These are phyloP conservation scores for Cercospora sesami DNA, from an alignment of 2,329 filamentous ascomycete genomes.

Conservation along the genomic window DNA sequence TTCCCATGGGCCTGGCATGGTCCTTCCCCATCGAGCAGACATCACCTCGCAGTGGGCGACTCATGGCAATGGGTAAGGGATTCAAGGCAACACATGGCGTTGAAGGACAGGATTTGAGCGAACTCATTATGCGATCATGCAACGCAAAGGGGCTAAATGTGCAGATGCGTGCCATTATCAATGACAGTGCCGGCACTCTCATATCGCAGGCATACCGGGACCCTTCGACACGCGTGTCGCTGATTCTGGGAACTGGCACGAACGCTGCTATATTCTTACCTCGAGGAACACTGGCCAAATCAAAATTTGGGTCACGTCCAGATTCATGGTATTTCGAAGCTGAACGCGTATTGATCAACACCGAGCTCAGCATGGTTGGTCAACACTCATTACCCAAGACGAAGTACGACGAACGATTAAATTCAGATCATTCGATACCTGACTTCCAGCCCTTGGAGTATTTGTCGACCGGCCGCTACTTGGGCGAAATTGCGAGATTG, in stretches of 20 bases:
- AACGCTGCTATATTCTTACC: conserved; percentile 66
- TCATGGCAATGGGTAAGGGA: conserved; percentile 66
- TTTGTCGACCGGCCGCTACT: conserved; percentile 62
- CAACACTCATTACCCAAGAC: conserved; percentile 59
- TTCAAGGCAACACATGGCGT: conserved; percentile 61
- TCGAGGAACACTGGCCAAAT: conserved; percentile 52
- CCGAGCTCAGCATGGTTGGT: conserved; percentile 67
- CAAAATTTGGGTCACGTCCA: conserved; percentile 59
- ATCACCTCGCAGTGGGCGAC: conserved; percentile 56
- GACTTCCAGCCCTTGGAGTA: conserved; percentile 68
- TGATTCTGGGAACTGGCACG: conserved; percentile 65
- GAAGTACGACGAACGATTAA: conserved; percentile 62
- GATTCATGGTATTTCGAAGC: conserved; percentile 57
- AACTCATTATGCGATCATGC: conserved; percentile 61
- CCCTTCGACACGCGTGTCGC: conserved; percentile 60
- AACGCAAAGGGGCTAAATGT: conserved; percentile 56
- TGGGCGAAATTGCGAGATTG: conserved; percentile 63
- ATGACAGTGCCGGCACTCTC: conserved; percentile 63
- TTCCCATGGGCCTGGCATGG: conserved; percentile 65
- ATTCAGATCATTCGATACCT: conserved; percentile 56
- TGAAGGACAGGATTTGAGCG: conserved; percentile 59
- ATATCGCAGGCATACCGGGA: conserved; percentile 64
- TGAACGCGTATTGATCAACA: conserved; percentile 64
- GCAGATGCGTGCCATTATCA: conserved; percentile 62
- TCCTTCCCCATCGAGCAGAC: conserved; percentile 68